Evolutionary conservation across 1,139 yeast genomes (phyloP).

Genomic region (Scheffersomyces segobiensis): DNA sequence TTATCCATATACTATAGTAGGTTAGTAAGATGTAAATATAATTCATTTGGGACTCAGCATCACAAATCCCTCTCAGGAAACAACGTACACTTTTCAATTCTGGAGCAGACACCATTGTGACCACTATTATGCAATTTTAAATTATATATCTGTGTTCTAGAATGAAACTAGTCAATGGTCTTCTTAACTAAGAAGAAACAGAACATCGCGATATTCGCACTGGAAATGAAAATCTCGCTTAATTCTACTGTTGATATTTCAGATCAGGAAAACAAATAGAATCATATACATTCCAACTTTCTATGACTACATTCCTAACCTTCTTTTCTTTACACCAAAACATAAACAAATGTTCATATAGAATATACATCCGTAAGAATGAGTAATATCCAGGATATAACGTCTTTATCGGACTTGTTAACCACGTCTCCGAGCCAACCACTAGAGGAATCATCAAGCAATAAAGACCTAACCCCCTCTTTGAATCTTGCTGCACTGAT

Average conservation of each 20-base stretch:
- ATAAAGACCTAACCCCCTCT: not conserved
- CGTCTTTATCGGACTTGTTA: slow-evolving; percentile 28
- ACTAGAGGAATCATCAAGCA: not conserved
- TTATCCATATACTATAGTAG: slow-evolving; percentile 68
- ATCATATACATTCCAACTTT: not conserved
- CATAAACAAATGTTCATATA: not conserved
- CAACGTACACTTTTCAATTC: slow-evolving; percentile 50
- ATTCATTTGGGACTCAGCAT: slow-evolving; percentile 3
- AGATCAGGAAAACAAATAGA: not conserved
- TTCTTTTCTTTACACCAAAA: not conserved
- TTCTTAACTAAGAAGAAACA: not conserved
- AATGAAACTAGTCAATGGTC: not conserved
- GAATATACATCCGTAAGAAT: slow-evolving; percentile 5
- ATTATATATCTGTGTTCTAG: not conserved
- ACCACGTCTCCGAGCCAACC: slow-evolving; percentile 21
- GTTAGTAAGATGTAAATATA: slow-evolving; percentile 20
- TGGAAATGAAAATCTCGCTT: not conserved
- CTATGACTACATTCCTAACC: not conserved
- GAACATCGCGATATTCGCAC: not conserved
- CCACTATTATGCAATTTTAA: not conserved
- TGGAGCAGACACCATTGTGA: slow-evolving; percentile 61
- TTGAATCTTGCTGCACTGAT: not conserved
- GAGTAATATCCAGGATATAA: slow-evolving; percentile 28
- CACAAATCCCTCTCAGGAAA: not conserved
- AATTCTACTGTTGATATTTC: not conserved